phyloP scores from a whole-genome alignment of 306 rosid genomes.

The Medicago ruthenica region DNA sequence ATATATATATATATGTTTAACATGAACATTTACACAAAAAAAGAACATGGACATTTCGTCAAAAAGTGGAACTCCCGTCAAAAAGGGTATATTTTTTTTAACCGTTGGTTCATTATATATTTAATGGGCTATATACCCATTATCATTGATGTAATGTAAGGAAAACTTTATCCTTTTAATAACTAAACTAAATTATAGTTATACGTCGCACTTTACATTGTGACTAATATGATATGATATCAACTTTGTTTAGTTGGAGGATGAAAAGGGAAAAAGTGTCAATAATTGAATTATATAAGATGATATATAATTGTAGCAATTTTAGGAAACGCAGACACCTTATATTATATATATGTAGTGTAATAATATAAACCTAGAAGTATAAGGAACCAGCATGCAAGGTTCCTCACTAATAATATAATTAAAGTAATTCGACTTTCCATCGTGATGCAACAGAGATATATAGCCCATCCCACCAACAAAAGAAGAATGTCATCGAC shows the following conservation, averaged over 20 bases:
- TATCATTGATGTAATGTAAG: slow-evolving; percentile 24
- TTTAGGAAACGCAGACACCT: slow-evolving; percentile 10
- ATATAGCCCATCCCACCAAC: slow-evolving; percentile 49
- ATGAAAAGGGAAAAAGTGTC: slow-evolving; percentile 29
- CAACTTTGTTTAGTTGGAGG: slow-evolving; percentile 41
- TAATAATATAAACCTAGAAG: slow-evolving; percentile 1
- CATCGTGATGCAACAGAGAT: slow-evolving; percentile 45
- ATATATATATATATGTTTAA: too few relatives aligned
- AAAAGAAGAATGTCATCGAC: slow-evolving; percentile 41
- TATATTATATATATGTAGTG: neutral
- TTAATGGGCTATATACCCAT: slow-evolving; percentile 32
- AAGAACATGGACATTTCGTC: too few relatives aligned
- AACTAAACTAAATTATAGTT: slow-evolving; percentile 11
- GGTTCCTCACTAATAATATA: slow-evolving; percentile 13
- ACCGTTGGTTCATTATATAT: too few relatives aligned
- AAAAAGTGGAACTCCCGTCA: too few relatives aligned
- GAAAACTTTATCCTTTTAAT: slow-evolving; percentile 13
- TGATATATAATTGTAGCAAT: slow-evolving; percentile 39
- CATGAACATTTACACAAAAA: too few relatives aligned
- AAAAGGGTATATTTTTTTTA: too few relatives aligned
- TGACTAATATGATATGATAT: slow-evolving; percentile 28
- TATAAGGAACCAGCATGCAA: slow-evolving; percentile 29
- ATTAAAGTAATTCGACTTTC: slow-evolving; percentile 51
- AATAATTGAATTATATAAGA: slow-evolving; percentile 40
- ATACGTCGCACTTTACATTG: slow-evolving; percentile 13